These are phyloP conservation scores for Tillandsia leiboldiana DNA, from an alignment of 176 grass and related monocot genomes.

Conservation along the genomic window DNA sequence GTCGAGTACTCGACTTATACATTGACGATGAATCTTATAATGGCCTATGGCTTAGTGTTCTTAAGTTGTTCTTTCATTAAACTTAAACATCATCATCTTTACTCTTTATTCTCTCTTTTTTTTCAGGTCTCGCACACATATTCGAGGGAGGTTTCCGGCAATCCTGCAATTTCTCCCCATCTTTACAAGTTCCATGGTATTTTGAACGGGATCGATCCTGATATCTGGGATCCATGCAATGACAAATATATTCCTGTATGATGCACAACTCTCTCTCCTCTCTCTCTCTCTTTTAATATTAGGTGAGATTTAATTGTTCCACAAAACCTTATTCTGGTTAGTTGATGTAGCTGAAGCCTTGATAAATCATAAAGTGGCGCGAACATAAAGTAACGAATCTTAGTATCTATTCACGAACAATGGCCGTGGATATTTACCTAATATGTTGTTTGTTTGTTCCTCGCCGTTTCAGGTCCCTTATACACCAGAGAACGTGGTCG, in stretches of 20 bases:
- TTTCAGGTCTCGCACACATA: slow-evolving; percentile 78
- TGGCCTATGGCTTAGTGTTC: not conserved
- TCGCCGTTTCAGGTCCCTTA: slow-evolving; percentile 48
- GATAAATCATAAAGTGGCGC: too few species aligned
- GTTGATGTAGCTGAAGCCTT: too few species aligned
- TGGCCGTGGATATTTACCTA: slow-evolving; percentile 8
- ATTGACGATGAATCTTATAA: not conserved
- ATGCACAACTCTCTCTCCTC: not conserved
- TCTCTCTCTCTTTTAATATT: not conserved
- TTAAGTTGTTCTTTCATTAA: not conserved
- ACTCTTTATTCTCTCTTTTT: slow-evolving; percentile 8
- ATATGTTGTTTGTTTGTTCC: slow-evolving; percentile 2
- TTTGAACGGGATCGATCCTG: slow-evolving; percentile 65
- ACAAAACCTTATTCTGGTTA: too few species aligned
- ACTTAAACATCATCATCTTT: not conserved
- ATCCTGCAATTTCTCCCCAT: slow-evolving; percentile 79
- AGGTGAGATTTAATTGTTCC: too few species aligned
- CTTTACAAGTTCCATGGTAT: slow-evolving; percentile 68
- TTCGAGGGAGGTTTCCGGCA: slow-evolving; percentile 74
- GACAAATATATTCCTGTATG: slow-evolving; percentile 54
- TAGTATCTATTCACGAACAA: too few species aligned
- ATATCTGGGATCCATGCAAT: slow-evolving; percentile 70
- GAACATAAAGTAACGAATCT: too few species aligned
- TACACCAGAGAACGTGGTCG: slow-evolving; percentile 73
- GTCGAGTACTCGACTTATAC: not conserved